Conservation (phyloP, 441 rosid genomes). For the Populus hybrid region DNA sequence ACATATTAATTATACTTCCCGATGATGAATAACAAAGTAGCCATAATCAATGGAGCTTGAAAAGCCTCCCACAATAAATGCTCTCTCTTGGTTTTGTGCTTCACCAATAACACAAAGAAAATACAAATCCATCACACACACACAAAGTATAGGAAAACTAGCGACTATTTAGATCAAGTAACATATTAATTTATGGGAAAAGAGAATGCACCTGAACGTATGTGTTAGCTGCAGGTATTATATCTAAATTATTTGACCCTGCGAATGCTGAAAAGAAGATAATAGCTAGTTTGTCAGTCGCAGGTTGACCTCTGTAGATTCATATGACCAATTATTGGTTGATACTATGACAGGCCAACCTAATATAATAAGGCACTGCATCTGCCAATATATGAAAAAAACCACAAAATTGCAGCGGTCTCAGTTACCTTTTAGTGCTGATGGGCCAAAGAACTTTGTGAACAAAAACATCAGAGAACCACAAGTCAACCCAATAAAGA, state of each 20-base stretch:
- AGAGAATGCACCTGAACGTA: constrained; percentile 46
- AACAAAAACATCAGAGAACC: constrained; percentile 46
- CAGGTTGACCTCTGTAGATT: background rate
- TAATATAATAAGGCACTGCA: background rate
- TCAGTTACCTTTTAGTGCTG: constrained; percentile 40
- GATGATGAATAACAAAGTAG: background rate
- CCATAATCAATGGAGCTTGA: background rate
- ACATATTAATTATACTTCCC: too few species aligned
- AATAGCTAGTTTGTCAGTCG: background rate
- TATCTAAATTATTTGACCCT: constrained; percentile 39
- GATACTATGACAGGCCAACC: background rate
- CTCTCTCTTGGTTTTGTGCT: background rate
- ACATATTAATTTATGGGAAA: background rate
- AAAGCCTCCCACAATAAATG: background rate
- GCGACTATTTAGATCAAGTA: background rate
- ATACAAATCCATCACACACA: background rate
- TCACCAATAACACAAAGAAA: background rate
- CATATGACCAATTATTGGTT: background rate
- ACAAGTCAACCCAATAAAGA: constrained; percentile 44
- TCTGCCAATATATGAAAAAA: background rate
- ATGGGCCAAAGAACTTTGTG: constrained; percentile 41
- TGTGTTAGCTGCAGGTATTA: constrained; percentile 47
- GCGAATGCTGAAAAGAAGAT: constrained; percentile 39
- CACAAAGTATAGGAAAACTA: background rate
- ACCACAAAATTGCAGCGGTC: constrained; percentile 3